phyloP scores from a whole-genome alignment of 495 filamentous ascomycete genomes.

The Emericellopsis terricola region DNA sequence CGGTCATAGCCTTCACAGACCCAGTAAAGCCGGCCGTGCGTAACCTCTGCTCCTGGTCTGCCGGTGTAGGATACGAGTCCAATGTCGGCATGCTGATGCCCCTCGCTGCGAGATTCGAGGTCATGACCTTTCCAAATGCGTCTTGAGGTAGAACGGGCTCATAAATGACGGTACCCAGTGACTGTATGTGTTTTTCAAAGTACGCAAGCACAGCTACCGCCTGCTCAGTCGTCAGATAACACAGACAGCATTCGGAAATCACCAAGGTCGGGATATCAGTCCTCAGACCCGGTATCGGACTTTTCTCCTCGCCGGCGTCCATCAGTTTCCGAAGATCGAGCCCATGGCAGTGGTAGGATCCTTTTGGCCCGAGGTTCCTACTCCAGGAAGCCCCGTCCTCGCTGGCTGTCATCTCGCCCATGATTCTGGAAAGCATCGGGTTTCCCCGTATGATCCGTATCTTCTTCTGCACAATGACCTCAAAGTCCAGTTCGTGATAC shows the following conservation, averaged over 20 bases:
- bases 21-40: constrained; percentile 43
- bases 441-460: constrained; percentile 13
- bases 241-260: constrained; percentile 85
- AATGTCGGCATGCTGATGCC: constrained; percentile 74
- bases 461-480: constrained; percentile 51
- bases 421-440: constrained; percentile 11
- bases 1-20: constrained; percentile 35
- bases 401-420: constrained; percentile 5
- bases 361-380: constrained; percentile 10
- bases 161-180: constrained; percentile 59
- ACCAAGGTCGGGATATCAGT: constrained; percentile 54
- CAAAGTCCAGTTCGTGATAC: constrained; percentile 92
- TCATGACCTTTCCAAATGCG: constrained; percentile 79
- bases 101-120: constrained; percentile 71
- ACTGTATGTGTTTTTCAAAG: constrained; percentile 38
- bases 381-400: constrained; percentile 7
- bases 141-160: constrained; percentile 75
- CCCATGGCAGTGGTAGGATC: constrained; percentile 56
- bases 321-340: constrained; percentile 46
- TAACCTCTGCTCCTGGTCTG: constrained; percentile 48
- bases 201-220: constrained; percentile 46
- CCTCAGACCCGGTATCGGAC: constrained; percentile 15
- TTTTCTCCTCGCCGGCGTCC: not conserved
- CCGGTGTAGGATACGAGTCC: constrained; percentile 43
- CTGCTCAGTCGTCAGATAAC: constrained; percentile 53